Percentiles rank a stretch among this genome's conserved stretches.
phyloP scores from a whole-genome alignment of 352 stramenopile species.

The Pythium aphanidermatum region DNA sequence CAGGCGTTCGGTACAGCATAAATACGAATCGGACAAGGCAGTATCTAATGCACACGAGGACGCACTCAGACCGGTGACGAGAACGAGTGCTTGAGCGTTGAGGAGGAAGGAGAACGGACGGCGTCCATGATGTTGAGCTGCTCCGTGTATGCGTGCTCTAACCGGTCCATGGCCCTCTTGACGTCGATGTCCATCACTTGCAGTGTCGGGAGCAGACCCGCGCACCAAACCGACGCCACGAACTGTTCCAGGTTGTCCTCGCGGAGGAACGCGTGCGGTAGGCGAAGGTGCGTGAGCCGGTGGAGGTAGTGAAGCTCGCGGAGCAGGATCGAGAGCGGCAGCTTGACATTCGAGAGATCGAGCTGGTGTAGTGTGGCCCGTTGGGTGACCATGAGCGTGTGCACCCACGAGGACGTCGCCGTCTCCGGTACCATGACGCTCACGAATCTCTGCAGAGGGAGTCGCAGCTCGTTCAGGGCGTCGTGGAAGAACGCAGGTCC shows the following conservation, averaged over 20 bases:
- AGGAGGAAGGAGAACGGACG: conserved; percentile 32
- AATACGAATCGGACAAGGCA: neutral
- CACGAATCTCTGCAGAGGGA: conserved; percentile 52
- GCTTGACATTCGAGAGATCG: conserved; percentile 45
- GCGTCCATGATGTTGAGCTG: conserved; percentile 71
- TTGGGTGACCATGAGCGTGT: conserved; percentile 42
- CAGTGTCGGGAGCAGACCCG: conserved; percentile 38
- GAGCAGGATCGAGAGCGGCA: conserved; percentile 61
- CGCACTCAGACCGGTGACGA: conserved; percentile 10
- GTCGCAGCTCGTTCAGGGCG: conserved; percentile 37
- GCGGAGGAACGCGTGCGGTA: conserved; percentile 55
- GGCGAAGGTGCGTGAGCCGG: conserved; percentile 51
- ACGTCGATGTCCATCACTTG: conserved; percentile 54
- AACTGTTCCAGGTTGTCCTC: conserved; percentile 75
- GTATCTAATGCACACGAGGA: conserved; percentile 1
- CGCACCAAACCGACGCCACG: conserved; percentile 53
- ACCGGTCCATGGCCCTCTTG: conserved; percentile 50
- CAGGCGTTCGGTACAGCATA: no score
- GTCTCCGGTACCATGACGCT: conserved; percentile 46
- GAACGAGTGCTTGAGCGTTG: conserved; percentile 10
- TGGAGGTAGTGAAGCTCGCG: conserved; percentile 44
- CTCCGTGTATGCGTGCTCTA: conserved; percentile 61
- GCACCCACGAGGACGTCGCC: conserved; percentile 60
- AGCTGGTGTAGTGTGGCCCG: conserved; percentile 49
- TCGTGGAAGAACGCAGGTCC: conserved; percentile 38